These are phyloP conservation scores for Chalaropsis thielavioides DNA, from an alignment of 2,329 filamentous ascomycete species.

Conservation along the genomic window DNA sequence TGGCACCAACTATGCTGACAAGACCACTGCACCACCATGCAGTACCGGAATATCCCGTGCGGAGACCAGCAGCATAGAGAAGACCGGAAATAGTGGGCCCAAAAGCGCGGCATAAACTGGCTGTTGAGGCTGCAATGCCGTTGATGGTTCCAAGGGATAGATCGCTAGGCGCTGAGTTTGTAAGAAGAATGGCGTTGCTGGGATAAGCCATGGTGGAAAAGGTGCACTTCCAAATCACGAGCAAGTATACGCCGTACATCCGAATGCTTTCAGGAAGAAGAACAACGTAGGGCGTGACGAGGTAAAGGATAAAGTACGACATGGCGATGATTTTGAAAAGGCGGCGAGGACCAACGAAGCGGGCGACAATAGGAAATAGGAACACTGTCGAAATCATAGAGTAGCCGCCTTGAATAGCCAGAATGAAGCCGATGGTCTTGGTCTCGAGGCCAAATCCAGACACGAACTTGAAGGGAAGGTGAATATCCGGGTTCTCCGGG, in stretches of 20 bases:
- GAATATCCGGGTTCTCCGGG: constrained; percentile 34
- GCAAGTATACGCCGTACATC: constrained; percentile 58
- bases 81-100: constrained; percentile 79
- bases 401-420: constrained; percentile 78
- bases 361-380: constrained; percentile 65
- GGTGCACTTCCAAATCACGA: constrained; percentile 84
- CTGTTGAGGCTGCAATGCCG: constrained; percentile 78
- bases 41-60: constrained; percentile 69
- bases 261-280: constrained; percentile 60
- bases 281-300: constrained; percentile 77
- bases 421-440: constrained; percentile 72
- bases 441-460: constrained; percentile 75
- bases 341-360: constrained; percentile 59
- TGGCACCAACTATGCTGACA: constrained; percentile 59
- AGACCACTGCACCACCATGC: constrained; percentile 85
- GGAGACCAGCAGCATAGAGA: constrained; percentile 66
- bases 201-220: constrained; percentile 86
- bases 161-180: constrained; percentile 73
- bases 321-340: constrained; percentile 72
- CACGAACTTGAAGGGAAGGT: constrained; percentile 74
- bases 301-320: constrained; percentile 75
- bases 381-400: constrained; percentile 77
- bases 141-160: constrained; percentile 84
- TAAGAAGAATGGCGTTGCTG: constrained; percentile 73
- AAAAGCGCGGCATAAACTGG: constrained; percentile 74